phyloP scores from a whole-genome alignment of 768 basidiomycete genomes.

The Suillus hirtellus region DNA sequence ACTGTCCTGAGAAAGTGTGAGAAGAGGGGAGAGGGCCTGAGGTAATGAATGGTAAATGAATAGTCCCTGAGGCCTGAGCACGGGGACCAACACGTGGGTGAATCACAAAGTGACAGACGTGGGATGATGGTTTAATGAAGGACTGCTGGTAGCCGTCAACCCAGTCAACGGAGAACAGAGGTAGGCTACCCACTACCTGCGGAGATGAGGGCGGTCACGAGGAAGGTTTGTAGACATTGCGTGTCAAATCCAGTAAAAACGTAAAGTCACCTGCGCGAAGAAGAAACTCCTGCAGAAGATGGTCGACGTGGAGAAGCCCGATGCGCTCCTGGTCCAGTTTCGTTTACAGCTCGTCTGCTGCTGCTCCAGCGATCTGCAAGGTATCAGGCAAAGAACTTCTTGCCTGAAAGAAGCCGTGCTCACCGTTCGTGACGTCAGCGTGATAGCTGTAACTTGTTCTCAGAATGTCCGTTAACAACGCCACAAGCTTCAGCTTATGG shows the following conservation, averaged over 20 bases:
- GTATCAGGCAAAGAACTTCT: constrained; percentile 53
- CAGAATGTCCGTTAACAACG: constrained; percentile 63
- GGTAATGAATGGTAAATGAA: background rate
- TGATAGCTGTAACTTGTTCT: constrained; percentile 62
- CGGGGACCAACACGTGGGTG: background rate
- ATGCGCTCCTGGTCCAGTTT: constrained; percentile 77
- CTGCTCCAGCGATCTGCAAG: constrained; percentile 82
- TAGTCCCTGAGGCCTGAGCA: background rate
- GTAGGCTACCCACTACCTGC: background rate
- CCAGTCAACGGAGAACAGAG: background rate
- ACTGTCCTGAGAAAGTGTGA: background rate
- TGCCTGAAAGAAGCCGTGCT: constrained; percentile 56
- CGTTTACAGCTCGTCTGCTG: constrained; percentile 74
- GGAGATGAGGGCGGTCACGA: background rate
- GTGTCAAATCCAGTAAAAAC: background rate
- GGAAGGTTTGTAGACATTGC: background rate
- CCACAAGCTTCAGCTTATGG: constrained; percentile 74
- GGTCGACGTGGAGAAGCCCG: background rate
- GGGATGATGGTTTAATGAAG: background rate
- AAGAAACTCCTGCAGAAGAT: background rate
- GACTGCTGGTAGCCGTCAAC: background rate
- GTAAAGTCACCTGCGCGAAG: background rate
- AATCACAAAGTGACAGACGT: background rate
- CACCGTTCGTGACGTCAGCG: constrained; percentile 86
- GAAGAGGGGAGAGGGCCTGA: background rate